Evolutionary conservation across 2,329 filamentous ascomycete species (phyloP).

Genomic region (Nigrospora oryzae): DNA sequence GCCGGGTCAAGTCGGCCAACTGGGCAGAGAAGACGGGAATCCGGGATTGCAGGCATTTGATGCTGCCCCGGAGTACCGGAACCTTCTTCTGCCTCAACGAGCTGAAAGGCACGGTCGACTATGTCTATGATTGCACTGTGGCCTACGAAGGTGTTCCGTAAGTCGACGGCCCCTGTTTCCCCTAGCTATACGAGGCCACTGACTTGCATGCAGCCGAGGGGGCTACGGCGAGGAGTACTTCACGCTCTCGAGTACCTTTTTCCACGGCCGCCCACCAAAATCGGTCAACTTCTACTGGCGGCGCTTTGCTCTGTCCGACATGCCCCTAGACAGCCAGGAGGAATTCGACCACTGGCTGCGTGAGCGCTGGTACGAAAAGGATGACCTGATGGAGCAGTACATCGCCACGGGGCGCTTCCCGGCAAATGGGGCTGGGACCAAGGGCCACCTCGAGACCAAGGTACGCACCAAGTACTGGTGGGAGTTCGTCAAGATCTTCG

Average conservation of each 20-base stretch:
- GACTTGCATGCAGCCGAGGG: slow-evolving; percentile 47
- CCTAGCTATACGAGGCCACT: not conserved
- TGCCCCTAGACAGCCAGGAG: slow-evolving; percentile 67
- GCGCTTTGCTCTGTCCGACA: slow-evolving; percentile 69
- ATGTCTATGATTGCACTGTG: slow-evolving; percentile 88
- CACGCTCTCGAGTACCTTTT: slow-evolving; percentile 77
- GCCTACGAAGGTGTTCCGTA: slow-evolving; percentile 91
- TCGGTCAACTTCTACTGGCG: slow-evolving; percentile 98
- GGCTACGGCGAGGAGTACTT: slow-evolving; percentile 88
- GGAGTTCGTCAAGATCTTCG: slow-evolving; percentile 48
- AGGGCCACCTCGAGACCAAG: slow-evolving; percentile 47
- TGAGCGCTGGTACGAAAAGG: slow-evolving; percentile 87
- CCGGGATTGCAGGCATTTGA: slow-evolving; percentile 62
- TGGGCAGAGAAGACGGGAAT: slow-evolving; percentile 74
- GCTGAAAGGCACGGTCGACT: slow-evolving; percentile 66
- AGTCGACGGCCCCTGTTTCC: slow-evolving; percentile 28
- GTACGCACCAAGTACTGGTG: slow-evolving; percentile 44
- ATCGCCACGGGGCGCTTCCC: slow-evolving; percentile 73
- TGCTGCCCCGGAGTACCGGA: slow-evolving; percentile 75
- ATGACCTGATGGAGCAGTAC: slow-evolving; percentile 79
- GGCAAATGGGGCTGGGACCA: slow-evolving; percentile 43
- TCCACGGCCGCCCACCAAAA: slow-evolving; percentile 81
- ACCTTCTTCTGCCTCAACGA: slow-evolving; percentile 73
- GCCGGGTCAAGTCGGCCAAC: slow-evolving; percentile 58
- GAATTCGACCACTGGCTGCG: slow-evolving; percentile 80